Evolutionary conservation across 2,329 filamentous ascomycete species (phyloP), one percentile per base, ranked within the genome.

Genomic region (Beauveria pseudobassiana): DNA sequence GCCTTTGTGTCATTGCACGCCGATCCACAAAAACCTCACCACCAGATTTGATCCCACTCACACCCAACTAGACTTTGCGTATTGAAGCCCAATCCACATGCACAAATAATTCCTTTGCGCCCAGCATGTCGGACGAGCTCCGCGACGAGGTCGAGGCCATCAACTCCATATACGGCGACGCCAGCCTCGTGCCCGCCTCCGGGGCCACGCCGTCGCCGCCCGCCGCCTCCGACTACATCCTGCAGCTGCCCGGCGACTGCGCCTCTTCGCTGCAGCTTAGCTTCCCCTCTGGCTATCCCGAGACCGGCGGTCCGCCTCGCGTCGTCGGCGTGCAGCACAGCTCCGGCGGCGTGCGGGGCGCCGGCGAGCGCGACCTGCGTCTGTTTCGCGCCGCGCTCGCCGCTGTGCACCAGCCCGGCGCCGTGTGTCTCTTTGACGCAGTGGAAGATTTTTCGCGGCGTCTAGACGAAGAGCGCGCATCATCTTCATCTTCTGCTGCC

Each of bases 371-470:
- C 57, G 83, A 91, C 55, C 80, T 93, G n/a, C 82, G 83, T 2
- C 75, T 90, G 2, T 87, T 95, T 62, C 80, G 86, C 34, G 79
- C 86, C 42, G 86, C 88, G 0, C 75, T 97, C 38, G 79, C 78
- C 1, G 77, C 80, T n/a, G 82, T 90, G 5, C 96, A 87, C 72
- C 80, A 86, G 0, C 92, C 91, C 0, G 82, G 85, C 58, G 57
- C 22, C 48, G 91, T 96, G 24, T 97, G 93, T 69, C 77, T 99
- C 3, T 99, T 93, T 69, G 93, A 97, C 71, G 82, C 96, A n/a
- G 82, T 97, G 43, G 93, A 96, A 69, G 88, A 90, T 69, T 77
- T 89, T 65, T 80, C 77, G 61, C 77, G 80, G 58, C 68, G 77
- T 22, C 72, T 73, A 2, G 74, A 76, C 60, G 73, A 75, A 52